Evolutionary conservation across 2,329 filamentous ascomycete species (phyloP).

Genomic region (Gyromitra esculenta): DNA sequence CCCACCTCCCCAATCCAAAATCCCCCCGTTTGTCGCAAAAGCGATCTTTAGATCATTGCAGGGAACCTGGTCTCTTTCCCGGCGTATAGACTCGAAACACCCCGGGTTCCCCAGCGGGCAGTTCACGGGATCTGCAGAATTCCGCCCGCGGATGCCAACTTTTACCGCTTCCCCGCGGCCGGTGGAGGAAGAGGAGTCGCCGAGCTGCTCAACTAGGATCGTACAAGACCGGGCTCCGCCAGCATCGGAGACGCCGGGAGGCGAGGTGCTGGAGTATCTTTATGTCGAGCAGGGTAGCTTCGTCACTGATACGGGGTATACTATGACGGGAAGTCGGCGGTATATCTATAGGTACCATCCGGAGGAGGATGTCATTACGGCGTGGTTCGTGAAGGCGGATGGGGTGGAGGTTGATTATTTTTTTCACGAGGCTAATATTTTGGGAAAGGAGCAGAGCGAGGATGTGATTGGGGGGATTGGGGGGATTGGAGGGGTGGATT

Average conservation of each 20-base stretch:
- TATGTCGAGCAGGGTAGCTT: conserved; percentile 54
- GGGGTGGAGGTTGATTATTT: conserved; percentile 53
- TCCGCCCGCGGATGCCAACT: conserved; percentile 46
- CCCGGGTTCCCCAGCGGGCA: conserved; percentile 46
- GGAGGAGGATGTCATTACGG: conserved; percentile 43
- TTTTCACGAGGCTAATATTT: conserved; percentile 51
- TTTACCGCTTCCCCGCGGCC: conserved; percentile 36
- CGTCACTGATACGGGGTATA: conserved; percentile 33
- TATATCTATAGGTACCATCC: conserved; percentile 54
- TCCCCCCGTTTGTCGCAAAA: conserved; percentile 26
- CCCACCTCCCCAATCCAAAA: background rate
- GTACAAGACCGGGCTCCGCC: conserved; percentile 12
- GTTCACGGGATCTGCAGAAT: conserved; percentile 51
- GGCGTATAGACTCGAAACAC: conserved; percentile 45
- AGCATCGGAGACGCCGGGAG: conserved; percentile 18
- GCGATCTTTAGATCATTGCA: conserved; percentile 51
- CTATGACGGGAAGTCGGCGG: conserved; percentile 43
- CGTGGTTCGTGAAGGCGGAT: conserved; percentile 54
- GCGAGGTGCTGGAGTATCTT: conserved; percentile 53
- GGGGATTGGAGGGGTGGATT: conserved; percentile 18
- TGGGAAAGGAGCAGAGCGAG: conserved; percentile 8
- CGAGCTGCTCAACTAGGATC: conserved; percentile 10
- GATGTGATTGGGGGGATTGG: background rate
- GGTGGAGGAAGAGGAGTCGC: conserved; percentile 13
- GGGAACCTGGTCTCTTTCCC: conserved; percentile 50